phyloP scores from a whole-genome alignment of 257 asterid species.

The Jasminum sambac region DNA sequence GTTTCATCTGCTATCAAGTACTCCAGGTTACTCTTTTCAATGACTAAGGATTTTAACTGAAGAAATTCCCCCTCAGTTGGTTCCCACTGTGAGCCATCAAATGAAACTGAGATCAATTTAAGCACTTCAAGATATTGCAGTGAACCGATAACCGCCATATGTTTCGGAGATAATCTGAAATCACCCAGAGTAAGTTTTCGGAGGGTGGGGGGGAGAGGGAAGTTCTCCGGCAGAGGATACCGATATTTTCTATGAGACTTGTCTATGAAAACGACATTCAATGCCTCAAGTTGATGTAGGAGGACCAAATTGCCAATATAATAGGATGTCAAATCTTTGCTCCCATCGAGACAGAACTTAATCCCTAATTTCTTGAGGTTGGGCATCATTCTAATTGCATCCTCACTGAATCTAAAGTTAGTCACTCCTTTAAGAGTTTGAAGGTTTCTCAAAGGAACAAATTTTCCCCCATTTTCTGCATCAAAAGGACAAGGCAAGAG shows the following conservation, averaged over 20 bases:
- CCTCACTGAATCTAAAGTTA: slow-evolving; percentile 6
- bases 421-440: background rate
- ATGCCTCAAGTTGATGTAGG: slow-evolving; percentile 8
- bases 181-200: slow-evolving; percentile 7
- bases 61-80: slow-evolving; percentile 2
- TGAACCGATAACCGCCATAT: background rate
- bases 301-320: background rate
- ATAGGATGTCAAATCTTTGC: background rate
- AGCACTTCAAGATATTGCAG: slow-evolving; percentile 19
- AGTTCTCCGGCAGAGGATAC: background rate
- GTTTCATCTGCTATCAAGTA: slow-evolving; percentile 2
- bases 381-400: background rate
- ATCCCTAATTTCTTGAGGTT: slow-evolving; percentile 19
- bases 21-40: background rate
- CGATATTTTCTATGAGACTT: background rate
- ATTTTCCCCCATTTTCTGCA: background rate
- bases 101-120: background rate
- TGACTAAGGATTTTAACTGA: background rate
- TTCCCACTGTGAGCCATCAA: slow-evolving; percentile 8
- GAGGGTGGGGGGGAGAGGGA: background rate
- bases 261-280: slow-evolving; percentile 1
- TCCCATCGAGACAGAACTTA: background rate
- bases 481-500: background rate
- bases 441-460: background rate
- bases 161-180: background rate